Evolutionary conservation across 164 flowering plant species (phyloP).

Genomic region (Brasenia schreberi): DNA sequence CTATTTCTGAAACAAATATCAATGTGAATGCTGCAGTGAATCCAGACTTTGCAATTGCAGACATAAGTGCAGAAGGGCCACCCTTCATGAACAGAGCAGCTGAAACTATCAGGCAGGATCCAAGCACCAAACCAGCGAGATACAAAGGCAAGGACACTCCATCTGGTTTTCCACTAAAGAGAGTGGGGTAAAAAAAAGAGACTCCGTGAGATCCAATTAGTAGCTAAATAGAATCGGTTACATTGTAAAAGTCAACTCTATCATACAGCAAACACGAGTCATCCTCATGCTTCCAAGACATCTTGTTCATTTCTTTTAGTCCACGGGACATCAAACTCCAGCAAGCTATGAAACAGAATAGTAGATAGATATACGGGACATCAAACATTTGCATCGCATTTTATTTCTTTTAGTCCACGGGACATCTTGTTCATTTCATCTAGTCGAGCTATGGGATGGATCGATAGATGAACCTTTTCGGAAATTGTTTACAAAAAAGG

Average conservation of each 20-base stretch:
- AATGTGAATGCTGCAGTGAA: slow-evolving; percentile 91
- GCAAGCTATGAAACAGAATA: too few species aligned
- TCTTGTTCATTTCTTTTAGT: neutral
- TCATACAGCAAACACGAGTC: too few species aligned
- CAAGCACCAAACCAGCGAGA: slow-evolving; percentile 51
- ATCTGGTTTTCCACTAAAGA: slow-evolving; percentile 42
- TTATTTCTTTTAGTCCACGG: too few species aligned
- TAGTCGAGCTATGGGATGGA: too few species aligned
- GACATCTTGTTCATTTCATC: too few species aligned
- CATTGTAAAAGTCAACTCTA: too few species aligned
- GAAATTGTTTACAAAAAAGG: too few species aligned
- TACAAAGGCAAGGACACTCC: slow-evolving; percentile 49
- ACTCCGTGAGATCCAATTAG: neutral
- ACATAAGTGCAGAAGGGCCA: slow-evolving; percentile 59
- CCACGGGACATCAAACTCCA: neutral
- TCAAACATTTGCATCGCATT: neutral
- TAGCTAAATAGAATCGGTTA: neutral
- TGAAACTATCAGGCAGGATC: slow-evolving; percentile 55
- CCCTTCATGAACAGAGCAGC: slow-evolving; percentile 51
- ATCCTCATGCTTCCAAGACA: neutral
- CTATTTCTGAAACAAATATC: slow-evolving; percentile 97
- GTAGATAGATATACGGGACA: neutral
- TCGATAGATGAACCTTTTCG: too few species aligned
- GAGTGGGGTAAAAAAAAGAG: slow-evolving; percentile 8
- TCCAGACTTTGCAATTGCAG: slow-evolving; percentile 87